Evolutionary conservation across 192 early-diverging fungal genomes (phyloP), one percentile per base, ranked within the genome.

Genomic region (Backusella morwellensis): DNA sequence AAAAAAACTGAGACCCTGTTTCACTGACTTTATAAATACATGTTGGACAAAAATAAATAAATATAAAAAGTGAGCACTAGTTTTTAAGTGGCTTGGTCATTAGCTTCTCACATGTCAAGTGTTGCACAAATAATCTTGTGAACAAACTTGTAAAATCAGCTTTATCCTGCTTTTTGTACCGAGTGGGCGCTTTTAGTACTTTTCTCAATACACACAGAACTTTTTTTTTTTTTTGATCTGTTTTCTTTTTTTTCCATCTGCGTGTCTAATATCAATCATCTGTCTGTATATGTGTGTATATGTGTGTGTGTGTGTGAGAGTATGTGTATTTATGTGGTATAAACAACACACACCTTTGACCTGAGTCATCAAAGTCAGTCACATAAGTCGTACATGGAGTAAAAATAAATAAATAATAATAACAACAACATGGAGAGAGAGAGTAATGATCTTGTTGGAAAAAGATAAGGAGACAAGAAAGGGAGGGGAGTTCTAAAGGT

Each of bases 91-190:
- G 56, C 56, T 63, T 63, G 56, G 56, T 63, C 56, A 63, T 4
- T 63, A 63, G 56, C 4, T 63, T 63, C 56, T 29, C 56, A 63
- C 26, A 29, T 63, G 56, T 14, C 12, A 9, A n/a, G 6, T 15
- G 47, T 50, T 29, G 29, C 56, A 63, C 21, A 63, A 12, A 14
- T 63, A 32, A 63, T 63, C 56, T 63, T 63, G 56, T 63, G 56
- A 63, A 63, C 56, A 63, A 29, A 29, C 56, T 63, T 63, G 56
- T 63, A 63, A 63, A 63, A 63, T 63, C 56, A 63, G 23, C 56
- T 63, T 63, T 63, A 63, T 63, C 56, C 56, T 63, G 56, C 56
- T 63, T 63, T 59, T 59, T 59, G 23, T 59, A 59, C 23, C n/a
- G 56, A 59, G 23, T 59, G 23, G 54, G 54, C 54, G 54, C 21